These are phyloP conservation scores for Rhodotorula glutinis DNA, from an alignment of 1,284 basidiomycete species.

Conservation along the genomic window DNA sequence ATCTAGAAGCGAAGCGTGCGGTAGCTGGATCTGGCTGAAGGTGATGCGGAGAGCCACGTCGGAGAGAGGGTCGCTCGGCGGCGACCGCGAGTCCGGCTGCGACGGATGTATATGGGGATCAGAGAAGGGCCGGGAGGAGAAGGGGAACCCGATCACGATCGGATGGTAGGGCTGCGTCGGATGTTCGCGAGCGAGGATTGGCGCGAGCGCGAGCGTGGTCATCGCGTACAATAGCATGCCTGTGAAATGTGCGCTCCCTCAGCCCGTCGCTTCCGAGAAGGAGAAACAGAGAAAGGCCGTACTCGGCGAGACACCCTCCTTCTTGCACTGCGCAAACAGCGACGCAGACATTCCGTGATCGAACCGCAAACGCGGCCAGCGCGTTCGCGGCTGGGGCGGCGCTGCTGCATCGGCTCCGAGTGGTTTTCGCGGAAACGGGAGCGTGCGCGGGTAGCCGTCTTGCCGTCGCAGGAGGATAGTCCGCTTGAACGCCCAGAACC, in stretches of 20 bases:
- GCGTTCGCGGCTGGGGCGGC: background rate
- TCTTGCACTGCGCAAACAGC: slow-evolving; percentile 17
- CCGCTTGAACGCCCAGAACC: slow-evolving; percentile 32
- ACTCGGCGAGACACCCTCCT: slow-evolving; percentile 23
- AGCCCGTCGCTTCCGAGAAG: too few relatives aligned
- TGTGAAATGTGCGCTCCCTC: background rate
- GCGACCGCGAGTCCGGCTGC: background rate
- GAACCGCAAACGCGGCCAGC: slow-evolving; percentile 17
- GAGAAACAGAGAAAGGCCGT: too few relatives aligned
- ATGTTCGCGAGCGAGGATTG: slow-evolving; percentile 8
- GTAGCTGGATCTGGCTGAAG: slow-evolving; percentile 25
- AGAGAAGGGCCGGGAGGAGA: slow-evolving; percentile 25
- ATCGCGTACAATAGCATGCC: slow-evolving; percentile 38
- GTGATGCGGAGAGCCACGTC: slow-evolving; percentile 36
- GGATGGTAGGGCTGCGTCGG: slow-evolving; percentile 15
- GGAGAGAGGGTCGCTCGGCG: slow-evolving; percentile 13
- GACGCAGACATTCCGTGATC: background rate
- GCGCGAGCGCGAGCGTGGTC: slow-evolving; percentile 20
- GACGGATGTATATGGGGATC: background rate
- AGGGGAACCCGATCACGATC: slow-evolving; percentile 33
- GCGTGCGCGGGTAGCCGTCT: slow-evolving; percentile 1
- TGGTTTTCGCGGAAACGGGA: slow-evolving; percentile 2
- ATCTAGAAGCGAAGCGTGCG: slow-evolving; percentile 1
- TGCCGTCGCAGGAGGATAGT: background rate
- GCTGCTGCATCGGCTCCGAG: background rate